Percentiles rank a stretch among this genome's conserved stretches.
phyloP scores from a whole-genome alignment of 495 filamentous ascomycete species.

The Oleoguttula mirabilis region DNA sequence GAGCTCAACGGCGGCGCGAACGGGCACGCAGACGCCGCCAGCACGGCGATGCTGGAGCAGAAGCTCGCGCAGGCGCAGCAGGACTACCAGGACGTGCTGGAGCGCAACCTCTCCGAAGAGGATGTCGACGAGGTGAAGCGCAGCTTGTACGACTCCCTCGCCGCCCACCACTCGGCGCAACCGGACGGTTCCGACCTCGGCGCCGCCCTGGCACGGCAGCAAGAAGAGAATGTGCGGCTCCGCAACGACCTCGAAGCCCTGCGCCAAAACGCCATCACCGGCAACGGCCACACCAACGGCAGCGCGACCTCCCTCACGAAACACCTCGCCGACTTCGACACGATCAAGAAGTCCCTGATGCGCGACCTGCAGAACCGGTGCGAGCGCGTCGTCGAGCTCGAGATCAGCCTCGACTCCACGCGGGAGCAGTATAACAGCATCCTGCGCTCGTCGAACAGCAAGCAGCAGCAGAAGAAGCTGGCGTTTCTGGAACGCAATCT shows the following conservation, averaged over 20 bases:
- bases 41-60: conserved; percentile 59
- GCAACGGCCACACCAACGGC: conserved; percentile 30
- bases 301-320: no score
- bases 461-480: conserved; percentile 99
- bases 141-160: conserved; percentile 62
- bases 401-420: conserved; percentile 92
- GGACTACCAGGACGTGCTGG: conserved; percentile 70
- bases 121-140: conserved; percentile 75
- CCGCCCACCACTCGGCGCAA: conserved; percentile 58
- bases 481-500: conserved; percentile 96
- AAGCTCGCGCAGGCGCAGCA: conserved; percentile 58
- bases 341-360: conserved; percentile 99
- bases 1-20: conserved; percentile 68
- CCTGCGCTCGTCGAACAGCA: conserved; percentile 86
- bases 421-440: conserved; percentile 98
- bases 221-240: conserved; percentile 64
- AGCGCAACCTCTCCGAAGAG: conserved; percentile 63
- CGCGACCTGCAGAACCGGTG: conserved; percentile 95
- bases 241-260: conserved; percentile 63
- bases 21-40: conserved; percentile 47
- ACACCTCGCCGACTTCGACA: conserved; percentile 94
- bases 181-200: conserved; percentile 54
- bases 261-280: conserved; percentile 51
- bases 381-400: conserved; percentile 89
- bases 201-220: conserved; percentile 55